A percentile compares a stretch with the other conserved stretches of the same genome.
Conservation (phyloP, 2,329 filamentous ascomycete species). For the Apiospora sp. region DNA sequence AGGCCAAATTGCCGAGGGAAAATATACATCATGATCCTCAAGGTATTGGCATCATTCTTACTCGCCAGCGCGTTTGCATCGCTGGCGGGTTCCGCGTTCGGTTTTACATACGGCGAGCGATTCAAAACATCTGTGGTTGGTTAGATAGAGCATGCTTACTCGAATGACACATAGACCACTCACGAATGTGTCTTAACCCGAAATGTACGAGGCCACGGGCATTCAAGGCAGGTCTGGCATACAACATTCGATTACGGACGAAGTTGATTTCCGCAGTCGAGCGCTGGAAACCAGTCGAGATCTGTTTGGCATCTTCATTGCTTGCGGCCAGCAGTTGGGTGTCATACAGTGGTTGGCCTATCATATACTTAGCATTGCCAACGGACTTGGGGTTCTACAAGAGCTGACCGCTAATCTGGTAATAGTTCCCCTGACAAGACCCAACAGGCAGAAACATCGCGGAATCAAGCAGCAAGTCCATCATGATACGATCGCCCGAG, state of each 20-base stretch:
- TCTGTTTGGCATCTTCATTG: conserved; percentile 22
- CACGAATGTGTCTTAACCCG: conserved; percentile 84
- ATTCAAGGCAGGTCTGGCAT: conserved; percentile 77
- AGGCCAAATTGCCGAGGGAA: conserved; percentile 91
- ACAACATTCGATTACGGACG: conserved; percentile 85
- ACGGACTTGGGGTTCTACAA: neutral
- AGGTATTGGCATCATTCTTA: conserved; percentile 60
- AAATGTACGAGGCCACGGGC: conserved; percentile 71
- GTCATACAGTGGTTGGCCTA: conserved; percentile 61
- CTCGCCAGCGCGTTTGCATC: conserved; percentile 23
- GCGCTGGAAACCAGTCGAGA: conserved; percentile 30
- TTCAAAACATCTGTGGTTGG: conserved; percentile 78
- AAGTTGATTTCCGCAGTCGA: conserved; percentile 72
- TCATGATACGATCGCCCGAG: conserved; percentile 79
- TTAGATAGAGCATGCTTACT: conserved; percentile 30
- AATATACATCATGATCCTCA: conserved; percentile 87
- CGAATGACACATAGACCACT: conserved; percentile 42
- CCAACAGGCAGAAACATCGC: conserved; percentile 75
- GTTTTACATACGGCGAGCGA: conserved; percentile 59
- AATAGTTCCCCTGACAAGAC: conserved; percentile 69
- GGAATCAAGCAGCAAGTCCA: conserved; percentile 78
- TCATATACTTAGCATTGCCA: conserved; percentile 27
- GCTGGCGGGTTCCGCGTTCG: conserved; percentile 26
- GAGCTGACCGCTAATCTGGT: conserved; percentile 77
- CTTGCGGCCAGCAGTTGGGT: conserved; percentile 39